These are phyloP conservation scores for Cicer arietinum DNA, from an alignment of 306 rosid genomes.

Conservation along the genomic window DNA sequence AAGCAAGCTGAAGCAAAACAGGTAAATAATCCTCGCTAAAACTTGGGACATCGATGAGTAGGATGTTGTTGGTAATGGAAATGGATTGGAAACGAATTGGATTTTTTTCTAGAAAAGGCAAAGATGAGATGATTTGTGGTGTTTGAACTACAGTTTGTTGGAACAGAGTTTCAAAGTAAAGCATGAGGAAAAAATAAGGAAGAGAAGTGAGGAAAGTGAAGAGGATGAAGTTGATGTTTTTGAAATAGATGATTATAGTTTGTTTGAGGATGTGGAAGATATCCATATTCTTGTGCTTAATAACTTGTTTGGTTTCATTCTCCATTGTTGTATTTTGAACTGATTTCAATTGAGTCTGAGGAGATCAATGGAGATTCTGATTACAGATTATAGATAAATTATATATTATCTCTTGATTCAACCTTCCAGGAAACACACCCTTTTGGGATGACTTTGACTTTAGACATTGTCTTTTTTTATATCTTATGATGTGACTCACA, in stretches of 20 bases:
- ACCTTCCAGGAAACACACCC: too few relatives aligned
- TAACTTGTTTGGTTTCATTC: slow-evolving; percentile 49
- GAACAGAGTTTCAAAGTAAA: slow-evolving; percentile 50
- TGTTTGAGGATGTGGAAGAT: slow-evolving; percentile 54
- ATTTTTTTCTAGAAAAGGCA: not conserved
- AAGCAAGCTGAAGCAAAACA: slow-evolving; percentile 46
- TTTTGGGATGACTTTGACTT: too few relatives aligned
- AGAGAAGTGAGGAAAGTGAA: slow-evolving; percentile 55
- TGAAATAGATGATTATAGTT: slow-evolving; percentile 44
- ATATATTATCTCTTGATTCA: not conserved
- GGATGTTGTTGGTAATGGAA: not conserved
- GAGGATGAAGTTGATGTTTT: slow-evolving; percentile 61
- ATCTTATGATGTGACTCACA: too few relatives aligned
- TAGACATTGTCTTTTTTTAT: too few relatives aligned
- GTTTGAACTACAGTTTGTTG: slow-evolving; percentile 48
- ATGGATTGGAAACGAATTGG: too few relatives aligned
- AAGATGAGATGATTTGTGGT: slow-evolving; percentile 37
- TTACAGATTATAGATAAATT: not conserved
- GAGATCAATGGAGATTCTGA: not conserved
- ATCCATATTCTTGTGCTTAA: slow-evolving; percentile 41
- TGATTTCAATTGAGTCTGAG: not conserved
- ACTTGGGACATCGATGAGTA: not conserved
- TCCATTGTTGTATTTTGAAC: slow-evolving; percentile 25
- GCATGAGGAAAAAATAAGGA: slow-evolving; percentile 58
- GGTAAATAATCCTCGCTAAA: slow-evolving; percentile 39